Percentiles rank a stretch among this genome's conserved stretches.
Conservation (phyloP, 2,329 filamentous ascomycete genomes). For the Davidsoniella eucalypti region DNA sequence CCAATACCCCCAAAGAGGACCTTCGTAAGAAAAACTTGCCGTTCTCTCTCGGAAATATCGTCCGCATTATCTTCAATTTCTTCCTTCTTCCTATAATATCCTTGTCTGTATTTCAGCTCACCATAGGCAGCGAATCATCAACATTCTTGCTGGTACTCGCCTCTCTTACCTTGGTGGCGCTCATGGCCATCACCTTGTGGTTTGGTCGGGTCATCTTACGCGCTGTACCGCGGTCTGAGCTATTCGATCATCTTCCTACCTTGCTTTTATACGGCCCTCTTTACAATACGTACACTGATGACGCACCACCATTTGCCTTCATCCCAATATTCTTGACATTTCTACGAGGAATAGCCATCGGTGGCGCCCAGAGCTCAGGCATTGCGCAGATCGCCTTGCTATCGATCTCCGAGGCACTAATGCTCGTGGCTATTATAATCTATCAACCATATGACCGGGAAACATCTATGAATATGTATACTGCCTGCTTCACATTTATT, state of each 20-base stretch:
- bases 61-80: constrained; percentile 84
- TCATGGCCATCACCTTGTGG: constrained; percentile 62
- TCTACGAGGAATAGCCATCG: constrained; percentile 75
- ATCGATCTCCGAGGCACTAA: constrained; percentile 84
- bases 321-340: constrained; percentile 75
- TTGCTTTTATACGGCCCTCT: constrained; percentile 80
- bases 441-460: constrained; percentile 81
- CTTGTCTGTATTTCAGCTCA: constrained; percentile 80
- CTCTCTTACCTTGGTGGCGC: constrained; percentile 52
- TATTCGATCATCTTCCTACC: constrained; percentile 87
- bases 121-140: constrained; percentile 52
- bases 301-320: constrained; percentile 76
- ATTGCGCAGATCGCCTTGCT: constrained; percentile 85
- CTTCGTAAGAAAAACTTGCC: constrained; percentile 81
- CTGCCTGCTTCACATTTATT: constrained; percentile 65
- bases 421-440: constrained; percentile 70
- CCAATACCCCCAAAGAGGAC: constrained; percentile 65
- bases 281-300: constrained; percentile 95
- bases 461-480: constrained; percentile 95
- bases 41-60: constrained; percentile 61
- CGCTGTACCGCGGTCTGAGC: constrained; percentile 65
- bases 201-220: constrained; percentile 64
- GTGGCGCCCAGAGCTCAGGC: constrained; percentile 80
- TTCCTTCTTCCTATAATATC: constrained; percentile 77
- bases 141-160: constrained; percentile 58